A percentile compares a stretch with the other conserved stretches of the same genome.
phyloP scores from a whole-genome alignment of 345 rosid species.

The Conringia planisiliqua region DNA sequence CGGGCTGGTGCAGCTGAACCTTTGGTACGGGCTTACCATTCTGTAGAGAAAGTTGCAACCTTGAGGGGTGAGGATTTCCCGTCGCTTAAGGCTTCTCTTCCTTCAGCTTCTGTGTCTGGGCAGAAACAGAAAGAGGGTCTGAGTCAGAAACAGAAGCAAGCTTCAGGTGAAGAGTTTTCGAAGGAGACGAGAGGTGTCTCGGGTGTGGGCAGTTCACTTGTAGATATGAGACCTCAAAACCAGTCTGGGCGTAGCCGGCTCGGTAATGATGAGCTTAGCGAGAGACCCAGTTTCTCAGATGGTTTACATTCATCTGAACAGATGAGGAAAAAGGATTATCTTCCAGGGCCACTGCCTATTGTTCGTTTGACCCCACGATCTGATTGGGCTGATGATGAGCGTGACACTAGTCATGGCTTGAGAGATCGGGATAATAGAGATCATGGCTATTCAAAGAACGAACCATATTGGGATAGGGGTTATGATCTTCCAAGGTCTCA shows the following conservation, averaged over 20 bases:
- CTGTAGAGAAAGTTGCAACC: conserved; percentile 56
- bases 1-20: conserved; percentile 44
- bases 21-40: conserved; percentile 22
- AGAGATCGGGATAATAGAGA: conserved; percentile 63
- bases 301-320: conserved; percentile 45
- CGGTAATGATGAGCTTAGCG: conserved; percentile 43
- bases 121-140: conserved; percentile 76
- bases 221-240: conserved; percentile 62
- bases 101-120: conserved; percentile 45
- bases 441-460: conserved; percentile 55
- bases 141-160: conserved; percentile 66
- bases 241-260: conserved; percentile 42
- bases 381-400: conserved; percentile 99
- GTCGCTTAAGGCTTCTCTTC: conserved; percentile 71
- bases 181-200: conserved; percentile 44
- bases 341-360: conserved; percentile 69
- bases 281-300: conserved; percentile 31
- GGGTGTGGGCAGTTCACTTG: conserved; percentile 38
- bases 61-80: conserved; percentile 98
- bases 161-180: conserved; percentile 36
- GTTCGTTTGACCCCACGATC: conserved; percentile 81
- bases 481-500: conserved; percentile 67
- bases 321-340: conserved; percentile 53
- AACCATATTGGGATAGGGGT: conserved; percentile 71
- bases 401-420: conserved; percentile 78